These are phyloP conservation scores for Babesia divergens DNA, from an alignment of 169 alveolate species.

Conservation along the genomic window DNA sequence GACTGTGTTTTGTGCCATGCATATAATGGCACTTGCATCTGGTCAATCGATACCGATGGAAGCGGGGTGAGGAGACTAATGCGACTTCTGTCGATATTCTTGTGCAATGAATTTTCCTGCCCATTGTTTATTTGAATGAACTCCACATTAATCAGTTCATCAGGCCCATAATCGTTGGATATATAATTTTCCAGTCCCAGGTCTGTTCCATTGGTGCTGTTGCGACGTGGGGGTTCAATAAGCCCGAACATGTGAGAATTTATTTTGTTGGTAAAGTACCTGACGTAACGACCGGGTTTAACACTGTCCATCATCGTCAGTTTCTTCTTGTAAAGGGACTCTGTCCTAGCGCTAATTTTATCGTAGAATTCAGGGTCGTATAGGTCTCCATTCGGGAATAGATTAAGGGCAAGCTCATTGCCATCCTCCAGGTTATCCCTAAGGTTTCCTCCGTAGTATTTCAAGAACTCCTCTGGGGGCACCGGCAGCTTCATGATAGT, in stretches of 20 bases:
- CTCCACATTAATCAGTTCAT: conserved; percentile 62
- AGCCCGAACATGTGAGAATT: conserved; percentile 65
- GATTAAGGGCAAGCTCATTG: conserved; percentile 75
- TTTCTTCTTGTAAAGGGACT: conserved; percentile 61
- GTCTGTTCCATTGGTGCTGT: conserved; percentile 1
- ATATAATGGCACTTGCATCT: conserved; percentile 61
- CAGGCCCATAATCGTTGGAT: conserved; percentile 55
- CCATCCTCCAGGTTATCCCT: conserved; percentile 84
- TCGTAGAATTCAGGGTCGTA: conserved; percentile 77
- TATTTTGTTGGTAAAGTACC: conserved; percentile 58
- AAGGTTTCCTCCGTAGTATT: conserved; percentile 81
- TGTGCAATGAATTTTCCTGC: conserved; percentile 53
- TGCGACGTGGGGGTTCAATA: conserved; percentile 60
- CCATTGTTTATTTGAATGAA: conserved; percentile 64
- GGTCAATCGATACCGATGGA: conserved; percentile 54
- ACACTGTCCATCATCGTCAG: conserved; percentile 64
- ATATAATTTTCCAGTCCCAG: conserved; percentile 32
- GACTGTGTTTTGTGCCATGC: conserved; percentile 70
- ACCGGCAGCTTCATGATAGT: conserved; percentile 80
- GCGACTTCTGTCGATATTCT: conserved; percentile 59
- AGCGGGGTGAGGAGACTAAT: conserved; percentile 61
- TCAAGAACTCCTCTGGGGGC: conserved; percentile 77
- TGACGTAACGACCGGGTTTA: conserved; percentile 59
- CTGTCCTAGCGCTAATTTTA: conserved; percentile 63
- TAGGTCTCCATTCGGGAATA: conserved; percentile 77